Evolutionary conservation across 1,284 basidiomycete genomes (phyloP).

Genomic region (Trichosporon faecale): DNA sequence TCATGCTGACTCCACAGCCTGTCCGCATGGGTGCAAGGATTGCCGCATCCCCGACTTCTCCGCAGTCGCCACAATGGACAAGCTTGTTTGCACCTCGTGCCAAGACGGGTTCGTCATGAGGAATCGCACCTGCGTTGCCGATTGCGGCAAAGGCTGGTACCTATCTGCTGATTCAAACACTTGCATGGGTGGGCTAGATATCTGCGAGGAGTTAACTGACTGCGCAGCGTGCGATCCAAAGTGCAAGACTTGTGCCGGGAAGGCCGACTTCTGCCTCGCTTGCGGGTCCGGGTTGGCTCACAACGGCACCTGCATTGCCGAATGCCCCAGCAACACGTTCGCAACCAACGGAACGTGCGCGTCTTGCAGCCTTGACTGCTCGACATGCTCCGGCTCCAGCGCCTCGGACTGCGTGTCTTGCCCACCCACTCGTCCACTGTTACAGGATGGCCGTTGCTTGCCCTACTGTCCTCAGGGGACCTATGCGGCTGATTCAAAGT

Average conservation of each 20-base stretch:
- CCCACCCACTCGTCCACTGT: neutral
- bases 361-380: neutral
- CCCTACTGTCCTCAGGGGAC: neutral
- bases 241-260: neutral
- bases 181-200: neutral
- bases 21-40: neutral
- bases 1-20: neutral
- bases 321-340: neutral
- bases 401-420: neutral
- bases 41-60: neutral
- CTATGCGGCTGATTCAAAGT: neutral
- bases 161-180: neutral
- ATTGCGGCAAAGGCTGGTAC: neutral
- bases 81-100: neutral
- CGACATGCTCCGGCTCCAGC: neutral
- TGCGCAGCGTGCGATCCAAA: neutral
- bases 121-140: neutral
- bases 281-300: neutral
- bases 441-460: neutral
- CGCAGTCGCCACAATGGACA: neutral
- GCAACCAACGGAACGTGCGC: neutral
- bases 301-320: neutral
- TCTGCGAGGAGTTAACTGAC: neutral
- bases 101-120: neutral
- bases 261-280: neutral